Evolutionary conservation across 768 basidiomycete genomes (phyloP), one percentile per base, ranked within the genome.

Genomic region (Phlegmacium glaucopus): DNA sequence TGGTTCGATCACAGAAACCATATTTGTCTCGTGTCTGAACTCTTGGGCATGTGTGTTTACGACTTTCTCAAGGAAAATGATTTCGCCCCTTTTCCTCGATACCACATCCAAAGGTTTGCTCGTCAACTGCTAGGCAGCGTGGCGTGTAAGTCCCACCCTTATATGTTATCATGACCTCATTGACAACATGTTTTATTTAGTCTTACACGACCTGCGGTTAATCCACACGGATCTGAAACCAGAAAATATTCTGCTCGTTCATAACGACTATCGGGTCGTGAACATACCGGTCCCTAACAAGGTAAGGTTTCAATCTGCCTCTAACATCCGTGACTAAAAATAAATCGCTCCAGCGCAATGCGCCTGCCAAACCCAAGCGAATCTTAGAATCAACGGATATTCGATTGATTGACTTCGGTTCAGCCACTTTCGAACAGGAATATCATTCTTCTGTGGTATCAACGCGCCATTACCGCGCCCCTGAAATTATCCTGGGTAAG

Each of bases 191-290:
- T 30, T 43, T 29, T 10, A 49, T 27, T 47, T 38, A 98, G 95
- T 96, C 71, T 72, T 96, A 30, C 96, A 99, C 61, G 83, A 90
- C 52, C 77, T 94, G 39, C 84, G 86, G 59, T 76, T 98, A 51
- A 87, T 98, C 52, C 96, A 99, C 67, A 99, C 96, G 30, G 96
- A 99, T 74, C 79, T 99, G 44, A 99, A 99, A 69, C 96, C 96
- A 27, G 96, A 99, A 74, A 98, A 98, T 65, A 98, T 99, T 44
- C 76, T 99, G 18, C 81, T 99, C 43, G 94, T 95, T 15, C 79
- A 85, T 63, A 94, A 90, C 59, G 83, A 87, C 51, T 87, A 80
- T 68, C 79, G 76, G 57, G 71, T 77, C 26, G 71, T 80, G 11
- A 72, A 79, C 48, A 71, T 90, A 35, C 69, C 79, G 32, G 72